Evolutionary conservation across 768 basidiomycete species (phyloP), one percentile per base, ranked within the genome.

Genomic region (Boletus fagicola): DNA sequence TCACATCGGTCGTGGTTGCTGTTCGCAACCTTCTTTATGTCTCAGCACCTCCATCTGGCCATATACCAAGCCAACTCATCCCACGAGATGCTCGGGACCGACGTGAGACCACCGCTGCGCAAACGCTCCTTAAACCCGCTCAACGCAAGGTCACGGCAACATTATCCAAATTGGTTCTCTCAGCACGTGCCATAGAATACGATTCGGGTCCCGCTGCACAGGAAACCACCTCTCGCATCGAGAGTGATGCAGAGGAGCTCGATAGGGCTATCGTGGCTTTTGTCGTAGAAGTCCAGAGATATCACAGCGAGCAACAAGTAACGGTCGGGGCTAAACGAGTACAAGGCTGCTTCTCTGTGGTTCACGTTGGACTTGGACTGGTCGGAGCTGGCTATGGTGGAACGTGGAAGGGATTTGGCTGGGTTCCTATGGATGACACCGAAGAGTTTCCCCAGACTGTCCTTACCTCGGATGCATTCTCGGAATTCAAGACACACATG

Each of bases 71-170:
- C 49, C 79, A 78, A 55, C 72, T 84, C 46, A 77, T 83, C 45
- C 82, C 80, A 40, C 78, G 75, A 13, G 80, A 78, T 54, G 71
- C 74, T 15, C 79, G 80, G 49, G 80, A 83, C 60, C 65, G 69
- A 24, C 75, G 74, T 54, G 66, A 79, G 31, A 70, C 73, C 11
- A 72, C 80, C 12, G 70, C 79, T 15, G 74, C 81, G 1, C 80
- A 83, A 62, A 77, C 85, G 3, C 76, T 87, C 9, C 76, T 93
- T 43, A 93, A 92, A 71, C 87, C 88, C 8, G 84, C 85, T 0
- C 92, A 92, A 56, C 80, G 91, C 51, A 92, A 91, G 64, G 88
- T 96, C 33, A 92, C 92, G 2, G 90, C 92, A 9, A 93, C 92
- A 0, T 77, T 96, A 10, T 94, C 92, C 20, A 88, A 94, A 68